Evolutionary conservation across 495 filamentous ascomycete species (phyloP).

Genomic region (Aspergillus cristatus): DNA sequence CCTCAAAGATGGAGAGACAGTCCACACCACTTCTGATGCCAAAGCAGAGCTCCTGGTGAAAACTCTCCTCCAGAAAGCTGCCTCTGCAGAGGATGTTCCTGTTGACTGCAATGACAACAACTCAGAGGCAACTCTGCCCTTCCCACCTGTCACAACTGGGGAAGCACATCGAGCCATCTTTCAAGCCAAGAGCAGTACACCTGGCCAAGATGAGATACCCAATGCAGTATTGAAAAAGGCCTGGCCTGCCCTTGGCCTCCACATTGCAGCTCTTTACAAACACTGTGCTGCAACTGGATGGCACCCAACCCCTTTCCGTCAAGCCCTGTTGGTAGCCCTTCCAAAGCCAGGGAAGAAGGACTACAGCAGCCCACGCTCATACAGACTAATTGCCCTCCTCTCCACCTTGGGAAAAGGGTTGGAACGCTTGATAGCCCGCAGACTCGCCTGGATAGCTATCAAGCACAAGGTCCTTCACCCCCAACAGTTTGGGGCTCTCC

Average conservation of each 20-base stretch:
- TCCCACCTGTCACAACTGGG: background rate
- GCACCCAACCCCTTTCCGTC: background rate
- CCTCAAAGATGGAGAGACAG: too few species aligned
- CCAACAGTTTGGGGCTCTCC: slow-evolving; percentile 7
- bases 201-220: background rate
- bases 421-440: slow-evolving; percentile 6
- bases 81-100: background rate
- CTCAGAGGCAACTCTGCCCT: background rate
- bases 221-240: background rate
- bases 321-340: background rate
- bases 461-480: slow-evolving; percentile 2
- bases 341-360: background rate
- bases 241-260: background rate
- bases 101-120: background rate
- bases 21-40: too few species aligned
- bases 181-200: background rate
- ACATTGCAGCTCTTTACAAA: background rate
- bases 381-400: slow-evolving; percentile 6
- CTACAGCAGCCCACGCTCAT: slow-evolving; percentile 6
- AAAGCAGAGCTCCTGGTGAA: background rate
- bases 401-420: background rate
- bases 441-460: slow-evolving; percentile 5
- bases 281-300: background rate
- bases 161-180: background rate
- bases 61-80: slow-evolving; percentile 1